phyloP scores from a whole-genome alignment of 148 eudicot genomes.

The Cornus suecica region DNA sequence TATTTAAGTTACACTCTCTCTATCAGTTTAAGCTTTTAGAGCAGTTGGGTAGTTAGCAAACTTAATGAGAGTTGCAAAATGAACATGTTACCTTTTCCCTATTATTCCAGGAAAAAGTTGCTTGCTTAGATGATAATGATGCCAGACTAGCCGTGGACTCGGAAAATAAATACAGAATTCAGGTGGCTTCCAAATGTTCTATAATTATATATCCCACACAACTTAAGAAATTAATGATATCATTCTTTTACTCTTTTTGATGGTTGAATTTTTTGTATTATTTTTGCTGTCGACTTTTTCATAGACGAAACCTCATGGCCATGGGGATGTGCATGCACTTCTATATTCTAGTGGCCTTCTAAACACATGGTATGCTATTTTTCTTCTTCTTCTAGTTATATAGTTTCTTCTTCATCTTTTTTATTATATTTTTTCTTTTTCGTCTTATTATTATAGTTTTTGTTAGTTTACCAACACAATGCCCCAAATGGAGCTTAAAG shows the following conservation, averaged over 20 bases:
- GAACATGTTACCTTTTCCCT: not conserved
- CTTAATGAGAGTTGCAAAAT: not conserved
- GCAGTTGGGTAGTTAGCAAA: no score
- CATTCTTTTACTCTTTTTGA: not conserved
- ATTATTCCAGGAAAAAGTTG: slow-evolving; percentile 85
- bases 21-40: no score
- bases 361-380: slow-evolving; percentile 50
- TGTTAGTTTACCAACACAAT: no score
- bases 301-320: slow-evolving; percentile 98
- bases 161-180: slow-evolving; percentile 67
- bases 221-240: not conserved
- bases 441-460: no score
- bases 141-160: slow-evolving; percentile 93
- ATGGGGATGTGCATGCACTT: slow-evolving; percentile 97
- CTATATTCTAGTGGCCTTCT: slow-evolving; percentile 77
- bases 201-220: not conserved
- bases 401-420: no score
- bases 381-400: no score
- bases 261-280: not conserved
- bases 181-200: slow-evolving; percentile 40
- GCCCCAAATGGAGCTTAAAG: no score
- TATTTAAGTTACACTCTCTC: no score
- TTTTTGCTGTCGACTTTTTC: slow-evolving; percentile 6
- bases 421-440: no score
- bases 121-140: slow-evolving; percentile 96